Percentiles rank a stretch among this genome's conserved stretches.
These are phyloP conservation scores for Candida sphagnicola DNA, from an alignment of 805 yeast species.

Conservation along the genomic window DNA sequence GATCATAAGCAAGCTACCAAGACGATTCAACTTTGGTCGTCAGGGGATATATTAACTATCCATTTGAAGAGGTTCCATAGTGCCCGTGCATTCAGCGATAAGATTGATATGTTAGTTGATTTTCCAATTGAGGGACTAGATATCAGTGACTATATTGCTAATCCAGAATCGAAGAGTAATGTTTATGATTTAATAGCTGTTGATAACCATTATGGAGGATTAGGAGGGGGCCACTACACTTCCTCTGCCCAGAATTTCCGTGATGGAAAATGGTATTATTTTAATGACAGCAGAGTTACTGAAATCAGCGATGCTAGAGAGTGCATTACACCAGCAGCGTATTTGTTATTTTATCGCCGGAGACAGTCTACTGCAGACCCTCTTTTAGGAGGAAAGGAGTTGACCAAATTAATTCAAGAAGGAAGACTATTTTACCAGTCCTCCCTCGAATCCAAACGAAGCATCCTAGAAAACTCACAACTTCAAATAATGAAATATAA, in stretches of 20 bases:
- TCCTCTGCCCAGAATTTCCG: conserved; percentile 78
- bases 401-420: conserved; percentile 36
- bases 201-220: conserved; percentile 93
- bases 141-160: conserved; percentile 53
- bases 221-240: conserved; percentile 98
- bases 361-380: conserved; percentile 28
- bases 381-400: conserved; percentile 45
- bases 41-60: conserved; percentile 85
- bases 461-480: conserved; percentile 10
- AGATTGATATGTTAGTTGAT: conserved; percentile 77
- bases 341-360: conserved; percentile 76
- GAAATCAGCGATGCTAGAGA: conserved; percentile 53
- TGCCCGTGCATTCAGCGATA: conserved; percentile 81
- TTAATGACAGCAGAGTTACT: conserved; percentile 77
- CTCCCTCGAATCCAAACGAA: conserved; percentile 10
- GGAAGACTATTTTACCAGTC: conserved; percentile 30
- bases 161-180: conserved; percentile 24
- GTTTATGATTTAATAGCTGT: conserved; percentile 87
- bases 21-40: conserved; percentile 87
- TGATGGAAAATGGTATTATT: conserved; percentile 83
- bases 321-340: conserved; percentile 75
- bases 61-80: conserved; percentile 89
- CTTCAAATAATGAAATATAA: conserved; percentile 12
- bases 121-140: conserved; percentile 86
- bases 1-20: conserved; percentile 90